phyloP scores from a whole-genome alignment of 345 rosid genomes.

The Trapa bicornis region DNA sequence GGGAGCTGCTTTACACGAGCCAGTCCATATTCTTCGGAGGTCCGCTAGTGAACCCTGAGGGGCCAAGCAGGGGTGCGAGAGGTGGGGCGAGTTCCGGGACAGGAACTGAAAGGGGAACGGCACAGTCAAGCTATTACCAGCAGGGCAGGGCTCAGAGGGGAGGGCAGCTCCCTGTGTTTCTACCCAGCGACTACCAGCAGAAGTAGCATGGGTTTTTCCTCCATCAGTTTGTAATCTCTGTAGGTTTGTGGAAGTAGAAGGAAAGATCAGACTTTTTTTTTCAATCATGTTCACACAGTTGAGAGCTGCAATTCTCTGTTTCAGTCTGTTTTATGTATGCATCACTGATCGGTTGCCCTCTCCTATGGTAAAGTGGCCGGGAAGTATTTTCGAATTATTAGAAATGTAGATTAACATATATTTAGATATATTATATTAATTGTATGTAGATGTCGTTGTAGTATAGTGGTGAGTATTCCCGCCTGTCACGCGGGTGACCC shows the following conservation, averaged over 20 bases:
- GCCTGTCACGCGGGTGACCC: slow-evolving; percentile 98
- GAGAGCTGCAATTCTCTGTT: background rate
- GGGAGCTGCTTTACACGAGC: slow-evolving; percentile 46
- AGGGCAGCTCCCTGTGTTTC: background rate
- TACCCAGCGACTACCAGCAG: slow-evolving; percentile 3
- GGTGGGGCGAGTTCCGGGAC: slow-evolving; percentile 13
- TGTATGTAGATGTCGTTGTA: slow-evolving; percentile 44
- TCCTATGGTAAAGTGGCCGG: background rate
- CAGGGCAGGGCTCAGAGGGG: slow-evolving; percentile 5
- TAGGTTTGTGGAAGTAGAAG: background rate
- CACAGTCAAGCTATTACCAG: slow-evolving; percentile 21
- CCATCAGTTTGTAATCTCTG: background rate
- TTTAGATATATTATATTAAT: too few species aligned
- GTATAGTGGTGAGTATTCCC: slow-evolving; percentile 94
- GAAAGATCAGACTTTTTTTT: background rate
- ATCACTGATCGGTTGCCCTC: background rate
- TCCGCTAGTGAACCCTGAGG: slow-evolving; percentile 38
- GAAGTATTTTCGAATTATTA: too few species aligned
- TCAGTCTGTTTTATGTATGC: background rate
- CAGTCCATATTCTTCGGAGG: slow-evolving; percentile 62
- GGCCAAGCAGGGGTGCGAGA: slow-evolving; percentile 24
- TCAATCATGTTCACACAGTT: background rate
- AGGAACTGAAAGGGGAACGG: slow-evolving; percentile 31
- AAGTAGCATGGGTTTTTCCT: slow-evolving; percentile 5
- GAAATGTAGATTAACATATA: too few species aligned